Evolutionary conservation across 1,284 basidiomycete species (phyloP).

Genomic region (Irpex sp.): DNA sequence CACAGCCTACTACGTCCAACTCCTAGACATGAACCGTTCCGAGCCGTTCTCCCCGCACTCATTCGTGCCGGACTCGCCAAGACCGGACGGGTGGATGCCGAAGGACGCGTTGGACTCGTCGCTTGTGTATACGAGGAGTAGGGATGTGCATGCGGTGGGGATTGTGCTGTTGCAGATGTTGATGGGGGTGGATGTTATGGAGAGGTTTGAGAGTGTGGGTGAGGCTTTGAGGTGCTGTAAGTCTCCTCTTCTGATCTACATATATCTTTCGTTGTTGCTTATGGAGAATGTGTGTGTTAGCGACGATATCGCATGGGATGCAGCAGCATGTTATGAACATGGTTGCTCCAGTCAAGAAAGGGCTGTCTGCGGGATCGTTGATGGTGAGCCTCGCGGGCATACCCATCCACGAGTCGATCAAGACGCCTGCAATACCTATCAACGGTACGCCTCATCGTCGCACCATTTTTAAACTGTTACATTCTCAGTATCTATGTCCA

Average conservation of each 20-base stretch:
- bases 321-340: slow-evolving; percentile 51
- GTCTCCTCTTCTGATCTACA: too few species aligned
- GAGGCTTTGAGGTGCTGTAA: slow-evolving; percentile 23
- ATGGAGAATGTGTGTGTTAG: slow-evolving; percentile 33
- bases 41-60: slow-evolving; percentile 55
- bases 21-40: slow-evolving; percentile 71
- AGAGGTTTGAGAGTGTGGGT: slow-evolving; percentile 35
- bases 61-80: slow-evolving; percentile 36
- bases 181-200: slow-evolving; percentile 61
- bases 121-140: slow-evolving; percentile 61
- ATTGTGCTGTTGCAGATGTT: slow-evolving; percentile 77
- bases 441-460: slow-evolving; percentile 21
- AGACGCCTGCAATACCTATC: slow-evolving; percentile 32
- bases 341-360: slow-evolving; percentile 56
- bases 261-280: too few species aligned
- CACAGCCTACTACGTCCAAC: slow-evolving; percentile 56
- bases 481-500: neutral
- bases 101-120: slow-evolving; percentile 69
- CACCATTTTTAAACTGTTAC: neutral
- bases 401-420: slow-evolving; percentile 18
- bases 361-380: slow-evolving; percentile 37
- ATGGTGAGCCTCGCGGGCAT: slow-evolving; percentile 32
- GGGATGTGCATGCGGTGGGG: slow-evolving; percentile 75
- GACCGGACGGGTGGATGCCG: slow-evolving; percentile 65
- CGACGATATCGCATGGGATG: slow-evolving; percentile 45